Evolutionary conservation across 257 asterid genomes (phyloP).

Genomic region (Handroanthus guayacan): DNA sequence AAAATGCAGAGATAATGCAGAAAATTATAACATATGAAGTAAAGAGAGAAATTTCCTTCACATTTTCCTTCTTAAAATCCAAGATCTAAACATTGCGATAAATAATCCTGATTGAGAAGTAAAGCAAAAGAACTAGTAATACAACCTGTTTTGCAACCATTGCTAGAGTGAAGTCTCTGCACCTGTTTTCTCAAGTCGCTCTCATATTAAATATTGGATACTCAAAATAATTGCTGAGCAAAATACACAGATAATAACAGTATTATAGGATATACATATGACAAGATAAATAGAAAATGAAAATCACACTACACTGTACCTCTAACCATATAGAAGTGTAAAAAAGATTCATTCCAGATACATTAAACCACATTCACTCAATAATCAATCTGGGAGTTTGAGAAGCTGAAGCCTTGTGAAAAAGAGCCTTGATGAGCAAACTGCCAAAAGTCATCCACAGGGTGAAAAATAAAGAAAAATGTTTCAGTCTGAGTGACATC

Average conservation of each 20-base stretch:
- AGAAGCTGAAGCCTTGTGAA: conserved; percentile 56
- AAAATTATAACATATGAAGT: no score
- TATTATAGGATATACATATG: conserved; percentile 6
- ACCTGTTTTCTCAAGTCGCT: not conserved
- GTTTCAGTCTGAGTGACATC: conserved; percentile 7
- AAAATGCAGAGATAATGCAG: no score
- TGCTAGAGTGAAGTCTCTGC: not conserved
- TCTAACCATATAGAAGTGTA: not conserved
- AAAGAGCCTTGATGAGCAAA: conserved; percentile 57
- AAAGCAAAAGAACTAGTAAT: not conserved
- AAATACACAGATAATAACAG: not conserved
- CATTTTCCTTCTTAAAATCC: not conserved
- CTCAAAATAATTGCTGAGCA: not conserved
- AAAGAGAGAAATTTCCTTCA: not conserved
- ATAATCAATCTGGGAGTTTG: conserved; percentile 57
- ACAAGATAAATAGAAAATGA: not conserved
- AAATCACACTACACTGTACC: not conserved
- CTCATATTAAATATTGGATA: not conserved
- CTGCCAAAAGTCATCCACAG: conserved; percentile 44
- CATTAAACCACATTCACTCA: conserved; percentile 41
- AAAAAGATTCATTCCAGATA: not conserved
- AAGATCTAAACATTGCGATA: not conserved
- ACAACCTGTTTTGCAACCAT: not conserved
- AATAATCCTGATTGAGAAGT: not conserved
- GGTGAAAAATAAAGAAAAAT: conserved; percentile 5